Evolutionary conservation across 2,329 filamentous ascomycete species (phyloP), one percentile per base, ranked within the genome.

Genomic region (Xylaria sp.): DNA sequence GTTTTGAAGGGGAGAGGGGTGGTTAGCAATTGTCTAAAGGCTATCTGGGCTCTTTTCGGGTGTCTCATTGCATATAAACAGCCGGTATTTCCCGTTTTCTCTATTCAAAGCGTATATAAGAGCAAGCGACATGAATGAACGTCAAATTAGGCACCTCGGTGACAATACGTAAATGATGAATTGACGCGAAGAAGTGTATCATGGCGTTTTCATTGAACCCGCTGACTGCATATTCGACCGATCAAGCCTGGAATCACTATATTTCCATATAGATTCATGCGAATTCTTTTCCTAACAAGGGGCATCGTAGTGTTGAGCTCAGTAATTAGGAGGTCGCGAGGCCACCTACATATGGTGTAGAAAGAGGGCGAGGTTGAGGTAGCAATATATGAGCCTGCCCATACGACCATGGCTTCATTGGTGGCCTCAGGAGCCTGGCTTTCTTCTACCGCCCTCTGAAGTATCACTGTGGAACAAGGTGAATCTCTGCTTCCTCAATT

Each of bases 381-480:
- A 25, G 5, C 6, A 21, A 10, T 18, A 9, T 25, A 16, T 16
- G 21, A 57, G 5, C 21, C 29, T 16, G 4, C 12, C 13, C 9
- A 40, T 37, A 29, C 3, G 27, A n/a, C 25, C 9, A 40, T 57
- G 10, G 4, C 32, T 23, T 40, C 32, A 57, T 37, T 23, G 2
- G 23, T 55, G 12, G 23, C n/a, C 12, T 13, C 23, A 40, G 9
- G 18, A 5, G 12, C 3, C 4, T 40, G 40, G n/a, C 25, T 18
- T 55, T 21, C 29, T 35, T 23, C 18, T 12, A 55, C 4, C n/a
- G 4, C 10, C 23, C 8, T 37, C 3, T 23, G 53, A 37, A 18
- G 25, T 57, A 8, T 9, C 32, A 21, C 35, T 25, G 12, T 23
- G 72, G 48, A 77, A 76, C 23, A 78, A 77, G 13, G 74, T 2